A percentile compares a stretch with the other conserved stretches of the same genome.
Conservation (phyloP, 1,139 yeast species). For the Blastobotrys raffinosifermentans region DNA sequence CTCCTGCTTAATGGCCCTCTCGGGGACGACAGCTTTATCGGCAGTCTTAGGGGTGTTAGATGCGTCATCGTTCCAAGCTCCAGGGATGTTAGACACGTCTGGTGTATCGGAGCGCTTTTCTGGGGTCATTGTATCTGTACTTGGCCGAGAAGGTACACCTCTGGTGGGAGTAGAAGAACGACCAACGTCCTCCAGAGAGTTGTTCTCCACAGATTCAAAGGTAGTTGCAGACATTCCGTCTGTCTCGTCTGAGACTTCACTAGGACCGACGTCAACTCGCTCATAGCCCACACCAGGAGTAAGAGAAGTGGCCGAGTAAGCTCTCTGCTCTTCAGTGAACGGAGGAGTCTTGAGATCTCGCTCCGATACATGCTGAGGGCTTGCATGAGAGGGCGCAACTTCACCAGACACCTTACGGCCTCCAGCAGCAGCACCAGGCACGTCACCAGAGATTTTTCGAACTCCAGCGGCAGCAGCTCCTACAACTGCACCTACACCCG, state of each 20-base stretch:
- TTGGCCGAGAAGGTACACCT: not conserved
- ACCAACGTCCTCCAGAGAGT: slow-evolving; percentile 1
- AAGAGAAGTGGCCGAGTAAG: slow-evolving; percentile 16
- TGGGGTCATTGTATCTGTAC: slow-evolving; percentile 3
- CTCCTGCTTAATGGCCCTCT: slow-evolving; percentile 7
- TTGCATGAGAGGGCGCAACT: no score
- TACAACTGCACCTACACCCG: not conserved
- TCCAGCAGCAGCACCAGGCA: not conserved
- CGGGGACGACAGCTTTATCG: slow-evolving; percentile 11
- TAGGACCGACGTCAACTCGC: slow-evolving; percentile 16
- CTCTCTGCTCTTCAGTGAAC: slow-evolving; percentile 8
- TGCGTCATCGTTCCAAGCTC: slow-evolving; percentile 15
- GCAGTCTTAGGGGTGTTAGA: slow-evolving; percentile 1
- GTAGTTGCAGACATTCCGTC: slow-evolving; percentile 16
- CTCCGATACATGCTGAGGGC: no score
- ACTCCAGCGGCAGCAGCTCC: not conserved
- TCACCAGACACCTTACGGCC: no score
- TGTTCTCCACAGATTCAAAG: slow-evolving; percentile 17
- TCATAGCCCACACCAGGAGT: slow-evolving; percentile 21
- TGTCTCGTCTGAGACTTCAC: slow-evolving; percentile 8
- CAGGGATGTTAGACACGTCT: slow-evolving; percentile 18
- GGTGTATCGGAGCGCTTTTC: slow-evolving; percentile 3
- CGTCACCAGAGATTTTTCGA: not conserved
- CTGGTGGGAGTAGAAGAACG: not conserved
- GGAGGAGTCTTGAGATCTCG: no score